Evolutionary conservation across 306 rosid genomes (phyloP), one percentile per base, ranked within the genome.

Genomic region (Lagenaria siceraria): DNA sequence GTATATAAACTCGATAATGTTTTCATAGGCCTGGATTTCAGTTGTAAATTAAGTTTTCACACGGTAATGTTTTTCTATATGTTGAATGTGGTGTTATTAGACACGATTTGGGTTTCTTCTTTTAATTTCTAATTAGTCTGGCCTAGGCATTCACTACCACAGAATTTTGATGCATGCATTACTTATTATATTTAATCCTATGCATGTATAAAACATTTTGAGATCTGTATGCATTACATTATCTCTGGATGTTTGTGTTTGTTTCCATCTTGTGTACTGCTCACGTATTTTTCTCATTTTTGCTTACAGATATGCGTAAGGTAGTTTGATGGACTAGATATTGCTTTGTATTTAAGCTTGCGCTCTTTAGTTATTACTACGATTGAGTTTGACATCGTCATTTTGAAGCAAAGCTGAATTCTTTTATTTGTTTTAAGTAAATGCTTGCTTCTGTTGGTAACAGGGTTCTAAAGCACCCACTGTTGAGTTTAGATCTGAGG

Each of bases 401-500:
- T n/a, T 19, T 33, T 75, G 78, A 36, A 22, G 40, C 55, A 46
- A 43, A 21, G 15, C 3, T 31, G 77, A 24, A 14, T 49, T 72
- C 17, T 72, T 69, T 15, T 27, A 27, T 52, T 71, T 71, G 40
- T 12, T 49, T 5, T 27, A 55, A 10, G 0, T 38, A 35, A 52
- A 17, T 17, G 3, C 51, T 55, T 40, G 54, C 68, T 42, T 65
- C 19, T 19, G 55, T 54, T 64, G 81, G 78, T 85, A 79, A 33
- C 90, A 94, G 97, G 89, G 80, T 83, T 84, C 74, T 56, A 46
- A 83, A 74, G 86, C 80, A 31, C 86, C 91, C 43, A 70, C 36
- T 73, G 88, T 92, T 59, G 88, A 89, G 72, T 94, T 94, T 85
- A 90, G 95, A 84, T 85, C 81, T 81, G 85, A 80, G 42, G 76